Conservation (phyloP, 768 basidiomycete genomes). For the Hirschioporus abietinus region DNA sequence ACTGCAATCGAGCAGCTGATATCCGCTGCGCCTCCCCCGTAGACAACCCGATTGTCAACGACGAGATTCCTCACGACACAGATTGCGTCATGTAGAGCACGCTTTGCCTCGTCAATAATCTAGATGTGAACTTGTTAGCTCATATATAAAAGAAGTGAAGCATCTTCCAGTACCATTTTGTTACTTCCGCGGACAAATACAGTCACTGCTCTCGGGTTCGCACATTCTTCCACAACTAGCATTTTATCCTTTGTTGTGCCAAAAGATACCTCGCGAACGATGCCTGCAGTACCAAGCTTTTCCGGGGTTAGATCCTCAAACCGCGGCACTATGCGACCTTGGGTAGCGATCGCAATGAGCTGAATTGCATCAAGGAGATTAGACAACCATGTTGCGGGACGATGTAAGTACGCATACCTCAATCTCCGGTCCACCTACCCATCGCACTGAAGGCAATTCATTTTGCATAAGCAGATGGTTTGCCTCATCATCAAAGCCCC, state of each 20-base stretch:
- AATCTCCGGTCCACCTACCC: slow-evolving; percentile 99
- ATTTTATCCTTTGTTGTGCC: slow-evolving; percentile 99
- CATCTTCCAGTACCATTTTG: slow-evolving; percentile 78
- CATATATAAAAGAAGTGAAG: neutral
- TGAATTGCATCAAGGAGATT: slow-evolving; percentile 25
- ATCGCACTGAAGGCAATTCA: slow-evolving; percentile 92
- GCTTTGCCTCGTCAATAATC: slow-evolving; percentile 99
- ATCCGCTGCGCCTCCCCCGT: slow-evolving; percentile 97
- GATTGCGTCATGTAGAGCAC: slow-evolving; percentile 94
- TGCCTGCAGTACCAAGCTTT: slow-evolving; percentile 90
- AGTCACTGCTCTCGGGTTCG: slow-evolving; percentile 93
- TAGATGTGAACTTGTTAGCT: slow-evolving; percentile 27
- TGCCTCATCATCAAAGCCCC: slow-evolving; percentile 99
- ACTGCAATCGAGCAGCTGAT: slow-evolving; percentile 94
- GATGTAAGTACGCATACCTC: slow-evolving; percentile 51
- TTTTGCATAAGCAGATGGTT: slow-evolving; percentile 98
- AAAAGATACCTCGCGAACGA: slow-evolving; percentile 92
- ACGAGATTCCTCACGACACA: slow-evolving; percentile 96
- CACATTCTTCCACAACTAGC: slow-evolving; percentile 98
- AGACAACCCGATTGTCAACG: slow-evolving; percentile 93
- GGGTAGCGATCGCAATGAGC: slow-evolving; percentile 97
- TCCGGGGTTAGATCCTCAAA: slow-evolving; percentile 92
- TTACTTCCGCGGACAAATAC: slow-evolving; percentile 97
- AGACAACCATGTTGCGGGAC: neutral
- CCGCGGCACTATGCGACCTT: slow-evolving; percentile 95